Conservation (phyloP, 768 basidiomycete genomes). For the Aureoboletus auriporus region DNA sequence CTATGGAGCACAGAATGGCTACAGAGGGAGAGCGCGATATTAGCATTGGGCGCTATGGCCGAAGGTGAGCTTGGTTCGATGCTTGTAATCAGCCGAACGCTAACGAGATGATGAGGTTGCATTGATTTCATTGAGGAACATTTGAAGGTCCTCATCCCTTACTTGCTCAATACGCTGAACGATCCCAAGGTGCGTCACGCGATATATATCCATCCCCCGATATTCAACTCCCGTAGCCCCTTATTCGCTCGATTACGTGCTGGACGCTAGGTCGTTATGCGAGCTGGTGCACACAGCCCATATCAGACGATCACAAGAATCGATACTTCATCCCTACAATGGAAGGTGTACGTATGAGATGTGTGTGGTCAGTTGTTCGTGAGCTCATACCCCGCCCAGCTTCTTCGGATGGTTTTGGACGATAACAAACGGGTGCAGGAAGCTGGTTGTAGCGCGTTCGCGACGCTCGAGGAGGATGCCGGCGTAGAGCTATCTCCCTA, state of each 20-base stretch:
- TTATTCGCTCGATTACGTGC: slow-evolving; percentile 96
- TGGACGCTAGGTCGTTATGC: slow-evolving; percentile 99
- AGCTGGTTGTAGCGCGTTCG: slow-evolving; percentile 98
- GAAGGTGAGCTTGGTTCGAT: slow-evolving; percentile 61
- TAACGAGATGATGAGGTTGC: slow-evolving; percentile 59
- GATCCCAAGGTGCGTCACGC: slow-evolving; percentile 74
- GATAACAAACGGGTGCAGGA: slow-evolving; percentile 99
- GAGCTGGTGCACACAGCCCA: slow-evolving; percentile 89
- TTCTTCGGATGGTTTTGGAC: slow-evolving; percentile 95
- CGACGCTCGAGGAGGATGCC: slow-evolving; percentile 97
- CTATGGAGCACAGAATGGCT: slow-evolving; percentile 93
- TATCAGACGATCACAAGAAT: slow-evolving; percentile 83
- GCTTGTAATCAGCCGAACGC: not conserved
- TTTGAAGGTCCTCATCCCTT: slow-evolving; percentile 88
- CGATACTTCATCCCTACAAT: slow-evolving; percentile 94
- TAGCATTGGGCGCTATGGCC: slow-evolving; percentile 96
- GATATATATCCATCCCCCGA: slow-evolving; percentile 1
- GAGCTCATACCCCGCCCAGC: slow-evolving; percentile 41
- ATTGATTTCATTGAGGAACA: slow-evolving; percentile 95
- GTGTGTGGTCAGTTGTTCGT: slow-evolving; percentile 20
- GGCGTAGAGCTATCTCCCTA: slow-evolving; percentile 86
- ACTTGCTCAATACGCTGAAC: slow-evolving; percentile 84
- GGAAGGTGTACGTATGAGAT: slow-evolving; percentile 75
- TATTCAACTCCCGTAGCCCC: slow-evolving; percentile 53
- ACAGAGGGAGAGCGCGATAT: slow-evolving; percentile 90